Conservation (phyloP, 495 filamentous ascomycete genomes). For the Umbilicaria muhlenbergii region DNA sequence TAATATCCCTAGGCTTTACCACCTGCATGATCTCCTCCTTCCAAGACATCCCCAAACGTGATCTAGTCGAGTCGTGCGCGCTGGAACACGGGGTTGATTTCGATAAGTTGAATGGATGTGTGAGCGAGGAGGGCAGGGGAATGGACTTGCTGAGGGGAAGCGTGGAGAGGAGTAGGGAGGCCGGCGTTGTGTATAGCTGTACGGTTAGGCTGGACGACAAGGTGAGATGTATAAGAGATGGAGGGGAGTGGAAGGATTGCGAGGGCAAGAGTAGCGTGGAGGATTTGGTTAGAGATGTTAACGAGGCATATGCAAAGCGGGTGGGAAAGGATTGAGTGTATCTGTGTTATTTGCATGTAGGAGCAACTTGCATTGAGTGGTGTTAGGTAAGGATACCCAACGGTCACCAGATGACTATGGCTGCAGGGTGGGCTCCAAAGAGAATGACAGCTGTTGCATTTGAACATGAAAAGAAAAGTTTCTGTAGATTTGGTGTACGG, state of each 20-base stretch:
- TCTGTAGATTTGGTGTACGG: too few species aligned
- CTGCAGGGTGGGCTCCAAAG: too few species aligned
- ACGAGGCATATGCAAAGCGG: conserved; percentile 21
- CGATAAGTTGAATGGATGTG: conserved; percentile 63
- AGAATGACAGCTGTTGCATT: too few species aligned
- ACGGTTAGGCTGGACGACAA: conserved; percentile 68
- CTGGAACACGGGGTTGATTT: conserved; percentile 83
- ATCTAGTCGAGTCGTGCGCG: conserved; percentile 68
- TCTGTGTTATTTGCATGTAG: too few species aligned
- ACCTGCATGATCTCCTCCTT: conserved; percentile 72
- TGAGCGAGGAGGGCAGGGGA: conserved; percentile 47
- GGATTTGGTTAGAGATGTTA: conserved; percentile 60
- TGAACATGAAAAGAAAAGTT: too few species aligned
- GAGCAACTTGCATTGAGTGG: too few species aligned
- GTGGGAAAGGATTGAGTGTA: too few species aligned
- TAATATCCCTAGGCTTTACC: conserved; percentile 76
- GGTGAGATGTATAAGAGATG: conserved; percentile 73
- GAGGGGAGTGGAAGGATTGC: conserved; percentile 68
- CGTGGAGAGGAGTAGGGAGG: conserved; percentile 48
- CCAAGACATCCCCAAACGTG: conserved; percentile 51
- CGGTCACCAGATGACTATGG: too few species aligned
- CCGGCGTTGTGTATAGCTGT: conserved; percentile 69
- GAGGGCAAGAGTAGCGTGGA: conserved; percentile 47
- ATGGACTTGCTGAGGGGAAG: conserved; percentile 60
- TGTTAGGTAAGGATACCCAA: too few species aligned